Evolutionary conservation across 2,329 filamentous ascomycete species (phyloP).

Genomic region (Trichophyton rubrum): DNA sequence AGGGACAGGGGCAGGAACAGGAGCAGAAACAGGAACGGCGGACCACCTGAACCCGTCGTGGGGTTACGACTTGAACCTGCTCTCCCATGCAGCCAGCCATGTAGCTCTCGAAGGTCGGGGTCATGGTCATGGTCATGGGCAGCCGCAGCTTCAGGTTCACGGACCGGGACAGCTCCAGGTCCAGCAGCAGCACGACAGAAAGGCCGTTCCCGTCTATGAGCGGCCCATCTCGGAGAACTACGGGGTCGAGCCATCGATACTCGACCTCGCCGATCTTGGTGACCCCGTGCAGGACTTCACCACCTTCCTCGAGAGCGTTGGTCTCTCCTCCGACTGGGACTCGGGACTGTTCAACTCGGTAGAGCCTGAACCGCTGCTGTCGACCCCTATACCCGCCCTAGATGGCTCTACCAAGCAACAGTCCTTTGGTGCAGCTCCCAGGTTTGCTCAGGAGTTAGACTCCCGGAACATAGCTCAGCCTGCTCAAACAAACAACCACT

Average conservation of each 20-base stretch:
- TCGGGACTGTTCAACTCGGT: constrained; percentile 32
- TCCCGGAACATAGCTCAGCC: constrained; percentile 21
- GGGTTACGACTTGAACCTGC: constrained; percentile 39
- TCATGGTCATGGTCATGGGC: constrained; percentile 10
- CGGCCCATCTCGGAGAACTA: constrained; percentile 32
- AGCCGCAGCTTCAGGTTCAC: constrained; percentile 13
- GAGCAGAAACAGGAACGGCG: not conserved
- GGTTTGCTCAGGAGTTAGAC: constrained; percentile 29
- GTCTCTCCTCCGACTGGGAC: constrained; percentile 38
- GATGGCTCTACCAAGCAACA: not conserved
- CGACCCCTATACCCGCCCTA: constrained; percentile 26
- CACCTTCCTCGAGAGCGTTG: constrained; percentile 38
- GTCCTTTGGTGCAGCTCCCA: constrained; percentile 12
- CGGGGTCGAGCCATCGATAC: constrained; percentile 33
- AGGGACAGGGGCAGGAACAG: not conserved
- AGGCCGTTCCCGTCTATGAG: constrained; percentile 22
- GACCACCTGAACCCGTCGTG: constrained; percentile 34
- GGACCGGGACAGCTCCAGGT: not conserved
- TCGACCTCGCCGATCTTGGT: constrained; percentile 35
- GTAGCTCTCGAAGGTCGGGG: constrained; percentile 35
- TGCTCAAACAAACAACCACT: too few relatives aligned
- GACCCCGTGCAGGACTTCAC: constrained; percentile 40
- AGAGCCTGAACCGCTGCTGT: constrained; percentile 16
- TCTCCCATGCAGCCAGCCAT: constrained; percentile 39
- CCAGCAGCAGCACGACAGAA: constrained; percentile 20